These are phyloP conservation scores for Fusarium compactum DNA, from an alignment of 2,329 filamentous ascomycete genomes.

Conservation along the genomic window DNA sequence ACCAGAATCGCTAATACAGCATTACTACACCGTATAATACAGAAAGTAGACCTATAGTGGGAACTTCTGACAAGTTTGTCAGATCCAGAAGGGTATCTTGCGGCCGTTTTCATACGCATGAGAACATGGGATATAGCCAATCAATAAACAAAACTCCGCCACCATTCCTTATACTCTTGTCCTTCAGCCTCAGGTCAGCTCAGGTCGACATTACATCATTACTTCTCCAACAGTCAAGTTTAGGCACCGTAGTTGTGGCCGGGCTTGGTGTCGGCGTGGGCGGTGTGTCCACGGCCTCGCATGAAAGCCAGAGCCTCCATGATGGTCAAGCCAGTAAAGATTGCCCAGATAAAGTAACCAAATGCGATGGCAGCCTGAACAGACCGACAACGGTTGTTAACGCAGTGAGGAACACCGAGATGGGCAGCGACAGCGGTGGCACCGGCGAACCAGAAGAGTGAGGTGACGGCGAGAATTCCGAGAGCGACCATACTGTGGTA, in stretches of 20 bases:
- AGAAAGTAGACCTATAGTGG: conserved; percentile 21
- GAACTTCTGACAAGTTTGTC: conserved; percentile 17
- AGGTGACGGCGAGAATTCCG: conserved; percentile 76
- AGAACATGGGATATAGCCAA: conserved; percentile 8
- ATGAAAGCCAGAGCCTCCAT: conserved; percentile 61
- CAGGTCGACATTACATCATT: neutral
- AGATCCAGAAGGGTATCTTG: conserved; percentile 42
- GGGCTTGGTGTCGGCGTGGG: conserved; percentile 49
- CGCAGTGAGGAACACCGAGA: conserved; percentile 69
- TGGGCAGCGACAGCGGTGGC: conserved; percentile 80
- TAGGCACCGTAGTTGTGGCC: conserved; percentile 34
- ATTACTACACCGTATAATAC: conserved; percentile 7
- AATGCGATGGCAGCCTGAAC: conserved; percentile 75
- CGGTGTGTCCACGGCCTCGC: conserved; percentile 54
- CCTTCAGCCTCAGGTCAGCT: neutral
- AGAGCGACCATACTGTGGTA: conserved; percentile 76
- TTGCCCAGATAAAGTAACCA: conserved; percentile 72
- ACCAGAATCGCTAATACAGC: neutral
- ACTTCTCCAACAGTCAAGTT: conserved; percentile 2
- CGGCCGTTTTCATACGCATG: conserved; percentile 38
- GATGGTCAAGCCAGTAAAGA: conserved; percentile 61
- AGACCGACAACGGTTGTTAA: too few species aligned
- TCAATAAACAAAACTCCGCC: conserved; percentile 2
- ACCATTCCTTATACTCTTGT: neutral
- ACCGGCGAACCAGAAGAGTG: conserved; percentile 91